phyloP scores from a whole-genome alignment of 805 yeast genomes.

The Candida wancherniae region DNA sequence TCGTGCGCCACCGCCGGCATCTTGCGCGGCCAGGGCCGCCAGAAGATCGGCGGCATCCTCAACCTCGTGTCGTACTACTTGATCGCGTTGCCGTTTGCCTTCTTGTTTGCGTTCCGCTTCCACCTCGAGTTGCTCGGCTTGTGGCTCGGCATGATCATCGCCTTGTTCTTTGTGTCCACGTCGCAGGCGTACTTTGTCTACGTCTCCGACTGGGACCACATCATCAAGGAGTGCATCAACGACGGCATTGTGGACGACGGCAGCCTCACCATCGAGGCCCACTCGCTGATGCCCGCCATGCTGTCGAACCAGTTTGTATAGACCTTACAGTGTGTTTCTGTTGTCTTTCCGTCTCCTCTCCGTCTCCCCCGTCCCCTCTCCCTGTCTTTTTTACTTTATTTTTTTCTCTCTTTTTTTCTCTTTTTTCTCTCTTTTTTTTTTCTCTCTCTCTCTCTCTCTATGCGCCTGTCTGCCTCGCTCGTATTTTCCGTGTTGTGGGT shows the following conservation, averaged over 20 bases:
- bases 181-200: slow-evolving; percentile 39
- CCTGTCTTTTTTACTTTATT: too few relatives aligned
- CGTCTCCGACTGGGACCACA: slow-evolving; percentile 40
- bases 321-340: background rate
- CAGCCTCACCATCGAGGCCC: slow-evolving; percentile 25
- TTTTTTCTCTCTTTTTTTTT: too few relatives aligned
- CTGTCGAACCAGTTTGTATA: slow-evolving; percentile 15
- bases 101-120: slow-evolving; percentile 39
- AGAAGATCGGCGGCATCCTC: slow-evolving; percentile 50
- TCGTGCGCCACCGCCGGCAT: slow-evolving; percentile 50
- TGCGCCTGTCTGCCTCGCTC: too few relatives aligned
- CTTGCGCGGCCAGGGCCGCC: slow-evolving; percentile 55
- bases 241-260: slow-evolving; percentile 41
- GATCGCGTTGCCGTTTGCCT: slow-evolving; percentile 47
- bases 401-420: too few relatives aligned
- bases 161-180: slow-evolving; percentile 35
- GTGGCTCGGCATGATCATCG: slow-evolving; percentile 41
- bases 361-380: too few relatives aligned
- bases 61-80: slow-evolving; percentile 46
- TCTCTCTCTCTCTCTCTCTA: too few relatives aligned
- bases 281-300: slow-evolving; percentile 26
- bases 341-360: too few relatives aligned
- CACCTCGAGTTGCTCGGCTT: slow-evolving; percentile 40
- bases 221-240: slow-evolving; percentile 35
- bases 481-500: too few relatives aligned